Evolutionary conservation across 345 rosid genomes (phyloP).

Genomic region (Lumnitzera racemosa): DNA sequence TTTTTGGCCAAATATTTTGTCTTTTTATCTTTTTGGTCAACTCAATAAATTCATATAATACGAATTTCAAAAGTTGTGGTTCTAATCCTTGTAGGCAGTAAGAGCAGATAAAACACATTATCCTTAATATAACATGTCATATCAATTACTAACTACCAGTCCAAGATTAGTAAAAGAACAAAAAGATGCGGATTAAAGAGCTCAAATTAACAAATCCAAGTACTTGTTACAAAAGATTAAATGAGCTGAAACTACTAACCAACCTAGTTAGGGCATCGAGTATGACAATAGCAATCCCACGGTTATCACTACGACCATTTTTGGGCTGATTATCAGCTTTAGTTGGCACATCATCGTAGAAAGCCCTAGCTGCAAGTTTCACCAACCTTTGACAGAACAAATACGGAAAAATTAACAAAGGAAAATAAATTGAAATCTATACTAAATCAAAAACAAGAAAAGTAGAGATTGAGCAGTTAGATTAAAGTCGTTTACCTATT

Average conservation of each 20-base stretch:
- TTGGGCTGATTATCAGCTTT: constrained; percentile 75
- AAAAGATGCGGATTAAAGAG: background rate
- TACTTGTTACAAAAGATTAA: background rate
- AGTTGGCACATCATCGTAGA: constrained; percentile 70
- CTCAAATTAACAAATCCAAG: background rate
- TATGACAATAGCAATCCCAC: constrained; percentile 76
- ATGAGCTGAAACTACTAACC: background rate
- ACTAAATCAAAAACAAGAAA: background rate
- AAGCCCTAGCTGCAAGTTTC: constrained; percentile 71
- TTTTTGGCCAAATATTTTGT: no score
- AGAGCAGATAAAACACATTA: no score
- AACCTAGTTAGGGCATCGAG: constrained; percentile 79
- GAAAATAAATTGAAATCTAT: background rate
- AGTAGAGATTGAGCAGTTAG: no score
- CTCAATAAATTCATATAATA: no score
- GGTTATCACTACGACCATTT: constrained; percentile 55
- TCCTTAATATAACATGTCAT: no score
- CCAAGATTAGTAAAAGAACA: no score
- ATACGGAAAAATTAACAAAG: background rate
- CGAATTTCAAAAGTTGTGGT: no score
- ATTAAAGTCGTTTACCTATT: constrained; percentile 23
- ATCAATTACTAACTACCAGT: no score
- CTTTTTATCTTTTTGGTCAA: no score
- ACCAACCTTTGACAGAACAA: constrained; percentile 40
- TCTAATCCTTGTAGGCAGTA: no score